These are phyloP conservation scores for Penicillium arizonense DNA, from an alignment of 495 filamentous ascomycete genomes.

Conservation along the genomic window DNA sequence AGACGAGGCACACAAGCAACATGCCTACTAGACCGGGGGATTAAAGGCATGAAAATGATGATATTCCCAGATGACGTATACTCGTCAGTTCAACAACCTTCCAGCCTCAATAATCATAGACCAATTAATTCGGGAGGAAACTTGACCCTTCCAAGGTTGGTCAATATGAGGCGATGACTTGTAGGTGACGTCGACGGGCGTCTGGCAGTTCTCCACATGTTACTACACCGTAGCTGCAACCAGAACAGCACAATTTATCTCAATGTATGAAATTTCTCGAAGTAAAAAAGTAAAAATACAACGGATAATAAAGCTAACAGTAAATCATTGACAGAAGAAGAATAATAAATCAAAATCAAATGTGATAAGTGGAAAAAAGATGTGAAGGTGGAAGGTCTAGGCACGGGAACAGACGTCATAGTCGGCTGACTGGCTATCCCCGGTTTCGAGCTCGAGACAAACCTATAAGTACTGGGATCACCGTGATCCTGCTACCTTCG, in stretches of 20 bases:
- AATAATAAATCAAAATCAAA: too few species aligned
- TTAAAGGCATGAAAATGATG: background rate
- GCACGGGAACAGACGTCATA: slow-evolving; percentile 5
- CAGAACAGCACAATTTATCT: too few species aligned
- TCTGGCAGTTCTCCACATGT: background rate
- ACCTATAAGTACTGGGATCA: slow-evolving; percentile 12
- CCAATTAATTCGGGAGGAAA: background rate
- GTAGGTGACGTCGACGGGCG: slow-evolving; percentile 28
- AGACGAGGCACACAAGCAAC: background rate
- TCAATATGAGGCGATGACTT: slow-evolving; percentile 18
- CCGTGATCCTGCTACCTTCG: background rate
- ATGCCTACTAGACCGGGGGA: too few species aligned
- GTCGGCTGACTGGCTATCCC: background rate
- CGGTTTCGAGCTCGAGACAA: background rate
- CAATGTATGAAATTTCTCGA: too few species aligned
- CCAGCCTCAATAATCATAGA: background rate
- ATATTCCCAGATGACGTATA: slow-evolving; percentile 9
- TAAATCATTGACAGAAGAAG: too few species aligned
- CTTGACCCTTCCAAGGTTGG: slow-evolving; percentile 2
- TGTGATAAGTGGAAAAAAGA: too few species aligned
- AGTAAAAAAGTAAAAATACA: too few species aligned
- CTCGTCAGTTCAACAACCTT: slow-evolving; percentile 8
- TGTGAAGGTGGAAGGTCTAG: background rate
- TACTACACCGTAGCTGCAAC: too few species aligned
- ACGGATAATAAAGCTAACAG: too few species aligned